Base-by-base conservation (phyloP, 768 basidiomycete genomes). In the Amanita exitialis region DNA sequence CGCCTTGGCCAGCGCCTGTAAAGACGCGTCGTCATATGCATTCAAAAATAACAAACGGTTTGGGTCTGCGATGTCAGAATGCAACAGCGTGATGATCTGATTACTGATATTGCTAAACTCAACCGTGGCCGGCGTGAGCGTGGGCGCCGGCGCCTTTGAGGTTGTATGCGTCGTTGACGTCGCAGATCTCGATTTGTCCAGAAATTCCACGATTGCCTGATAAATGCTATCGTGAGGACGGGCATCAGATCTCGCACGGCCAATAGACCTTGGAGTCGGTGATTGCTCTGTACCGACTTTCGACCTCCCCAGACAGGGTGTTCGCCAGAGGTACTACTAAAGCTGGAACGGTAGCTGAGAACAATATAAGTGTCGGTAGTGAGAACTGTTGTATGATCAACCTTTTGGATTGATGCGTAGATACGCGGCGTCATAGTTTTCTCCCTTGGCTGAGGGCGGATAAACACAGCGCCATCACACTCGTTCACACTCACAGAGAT, bases 401-500 rank as follows among this genome's bases (percentile, higher is more conserved):
- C 88, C 90, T 62, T 83, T 80, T 42, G 81, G 73, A 62, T 87
- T 93, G 62, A 94, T 68, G 47, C 89, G 80, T 54, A 87, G 73
- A 63, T 83, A 90, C 0, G 86, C 67, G 7, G 83, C 80, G 20
- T 78, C 71, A 61, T 82, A 89, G 62, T 91, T 89, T 64, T 89
- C 86, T 53, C 87, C 90, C 60, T 79, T 86, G 56, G 67, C 87
- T 89, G 58, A 21, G 45, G 37, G 20, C 38, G 35, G 45, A 25
- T 30, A n/a, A 39, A 21, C 25, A 3, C 6, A 10, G 18, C 47
- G 9, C 0, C n/a, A 44, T 18, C 30, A 8, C 32, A 12, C 21
- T 23, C 12, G 37, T 38, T 10, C 13, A 30, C 32, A 45, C 42
- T 39, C 57, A 83, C 83, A 58, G 39, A 84, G 67, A 65, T 89